Conservation (phyloP, 805 yeast species). For the Wickerhamomyces xylosicus region DNA sequence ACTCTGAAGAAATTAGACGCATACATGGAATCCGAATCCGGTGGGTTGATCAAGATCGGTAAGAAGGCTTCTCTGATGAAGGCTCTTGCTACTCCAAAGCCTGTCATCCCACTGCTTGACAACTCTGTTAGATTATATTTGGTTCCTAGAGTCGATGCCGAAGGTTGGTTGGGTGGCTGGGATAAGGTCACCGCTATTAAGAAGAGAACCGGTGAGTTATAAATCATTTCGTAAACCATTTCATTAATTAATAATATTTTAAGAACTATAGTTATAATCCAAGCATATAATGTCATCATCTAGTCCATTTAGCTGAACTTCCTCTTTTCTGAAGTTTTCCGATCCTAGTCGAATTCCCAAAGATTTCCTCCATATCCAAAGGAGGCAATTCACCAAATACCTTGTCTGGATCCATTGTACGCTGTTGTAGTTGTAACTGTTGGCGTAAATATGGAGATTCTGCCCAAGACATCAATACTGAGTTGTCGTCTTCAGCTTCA, state of each 20-base stretch:
- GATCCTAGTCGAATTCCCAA: conserved; percentile 32
- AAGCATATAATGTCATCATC: conserved; percentile 5
- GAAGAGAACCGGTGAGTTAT: conserved; percentile 24
- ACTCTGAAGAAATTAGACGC: conserved; percentile 50
- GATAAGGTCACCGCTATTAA: conserved; percentile 47
- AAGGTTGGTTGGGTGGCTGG: conserved; percentile 61
- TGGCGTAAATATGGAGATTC: conserved; percentile 43
- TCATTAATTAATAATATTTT: no score
- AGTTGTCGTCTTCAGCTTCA: conserved; percentile 42
- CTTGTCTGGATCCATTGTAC: conserved; percentile 45
- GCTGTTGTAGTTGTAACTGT: conserved; percentile 34
- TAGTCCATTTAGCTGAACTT: conserved; percentile 37
- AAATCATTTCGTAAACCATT: no score
- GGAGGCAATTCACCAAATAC: conserved; percentile 72
- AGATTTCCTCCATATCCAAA: conserved; percentile 59
- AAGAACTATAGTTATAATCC: no score
- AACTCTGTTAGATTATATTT: conserved; percentile 60
- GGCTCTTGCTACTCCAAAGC: conserved; percentile 49
- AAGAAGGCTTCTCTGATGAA: conserved; percentile 58
- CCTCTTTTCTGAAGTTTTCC: conserved; percentile 45
- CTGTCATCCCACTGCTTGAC: conserved; percentile 72
- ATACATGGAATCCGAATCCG: conserved; percentile 71
- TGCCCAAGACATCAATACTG: conserved; percentile 50
- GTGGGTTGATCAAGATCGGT: conserved; percentile 82
- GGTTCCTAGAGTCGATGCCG: conserved; percentile 63